Percentiles rank a stretch among this genome's conserved stretches.
Conservation (phyloP, 164 flowering plant species). For the Liriodendron chinense region DNA sequence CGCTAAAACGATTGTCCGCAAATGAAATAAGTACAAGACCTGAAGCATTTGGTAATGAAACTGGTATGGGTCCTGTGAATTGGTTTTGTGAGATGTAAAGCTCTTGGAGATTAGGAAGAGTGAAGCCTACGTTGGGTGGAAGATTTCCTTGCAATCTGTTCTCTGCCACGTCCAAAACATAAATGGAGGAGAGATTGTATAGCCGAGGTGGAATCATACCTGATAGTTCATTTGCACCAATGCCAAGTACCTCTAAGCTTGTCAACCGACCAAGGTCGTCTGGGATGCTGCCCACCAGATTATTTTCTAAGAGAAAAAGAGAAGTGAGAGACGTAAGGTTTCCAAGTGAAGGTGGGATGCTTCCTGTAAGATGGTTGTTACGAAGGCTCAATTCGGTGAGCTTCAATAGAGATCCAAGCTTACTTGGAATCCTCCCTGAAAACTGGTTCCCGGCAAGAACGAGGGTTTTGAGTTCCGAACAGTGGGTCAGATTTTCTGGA, state of each 20-base stretch:
- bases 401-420: constrained; percentile 24
- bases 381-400: constrained; percentile 13
- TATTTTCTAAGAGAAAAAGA: constrained; percentile 19
- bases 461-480: no score
- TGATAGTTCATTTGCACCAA: constrained; percentile 17
- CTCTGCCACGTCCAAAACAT: not conserved
- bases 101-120: constrained; percentile 21
- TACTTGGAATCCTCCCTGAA: constrained; percentile 22
- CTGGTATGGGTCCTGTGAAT: not conserved
- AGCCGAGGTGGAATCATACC: constrained; percentile 2
- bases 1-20: constrained; percentile 2
- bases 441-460: constrained; percentile 24
- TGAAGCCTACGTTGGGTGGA: constrained; percentile 20
- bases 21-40: not conserved
- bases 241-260: not conserved
- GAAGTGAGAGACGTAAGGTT: constrained; percentile 30
- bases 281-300: constrained; percentile 29
- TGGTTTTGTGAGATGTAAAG: constrained; percentile 1
- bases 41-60: constrained; percentile 3
- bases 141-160: constrained; percentile 16
- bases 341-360: constrained; percentile 31
- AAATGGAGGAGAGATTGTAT: not conserved
- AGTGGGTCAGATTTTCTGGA: no score
- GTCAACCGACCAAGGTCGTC: constrained; percentile 12
- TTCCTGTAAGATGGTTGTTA: constrained; percentile 35